Percentiles rank a stretch among this genome's conserved stretches.
Conservation (phyloP, 1,284 basidiomycete genomes). For the Ganoderma sinense region DNA sequence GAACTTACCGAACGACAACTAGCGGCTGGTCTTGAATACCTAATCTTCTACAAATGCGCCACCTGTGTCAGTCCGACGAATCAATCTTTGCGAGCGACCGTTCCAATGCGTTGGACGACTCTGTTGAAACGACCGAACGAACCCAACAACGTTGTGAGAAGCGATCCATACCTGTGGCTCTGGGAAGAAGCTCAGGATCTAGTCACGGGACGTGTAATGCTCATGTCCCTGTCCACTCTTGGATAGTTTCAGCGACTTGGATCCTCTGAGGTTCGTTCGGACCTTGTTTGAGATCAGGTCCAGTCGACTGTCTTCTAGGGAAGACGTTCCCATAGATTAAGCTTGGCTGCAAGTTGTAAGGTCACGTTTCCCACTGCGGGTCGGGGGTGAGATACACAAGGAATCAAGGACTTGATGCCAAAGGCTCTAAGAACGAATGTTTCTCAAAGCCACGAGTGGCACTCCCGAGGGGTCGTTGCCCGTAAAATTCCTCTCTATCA, state of each 20-base stretch:
- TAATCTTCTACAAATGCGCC: not conserved
- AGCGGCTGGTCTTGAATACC: not conserved
- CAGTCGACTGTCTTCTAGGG: not conserved
- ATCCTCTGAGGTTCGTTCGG: constrained; percentile 1
- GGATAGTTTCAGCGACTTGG: not conserved
- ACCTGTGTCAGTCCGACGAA: not conserved
- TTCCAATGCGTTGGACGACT: not conserved
- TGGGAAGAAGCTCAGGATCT: constrained; percentile 7
- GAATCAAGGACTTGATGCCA: not conserved
- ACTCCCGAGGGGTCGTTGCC: not conserved
- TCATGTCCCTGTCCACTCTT: not conserved
- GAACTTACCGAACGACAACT: not conserved
- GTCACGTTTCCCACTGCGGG: constrained; percentile 20
- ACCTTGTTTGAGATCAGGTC: not conserved
- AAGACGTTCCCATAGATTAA: not conserved
- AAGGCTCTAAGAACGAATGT: not conserved
- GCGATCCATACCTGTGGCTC: not conserved
- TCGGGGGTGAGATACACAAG: constrained; percentile 4
- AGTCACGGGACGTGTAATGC: not conserved
- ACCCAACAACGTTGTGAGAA: not conserved
- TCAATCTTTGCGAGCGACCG: not conserved
- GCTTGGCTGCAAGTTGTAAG: constrained; percentile 10
- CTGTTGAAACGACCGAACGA: not conserved
- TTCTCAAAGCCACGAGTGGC: not conserved
- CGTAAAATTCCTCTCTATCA: not conserved